These are phyloP conservation scores for Fusarium pilosicola DNA, from an alignment of 2,329 filamentous ascomycete species.

Conservation along the genomic window DNA sequence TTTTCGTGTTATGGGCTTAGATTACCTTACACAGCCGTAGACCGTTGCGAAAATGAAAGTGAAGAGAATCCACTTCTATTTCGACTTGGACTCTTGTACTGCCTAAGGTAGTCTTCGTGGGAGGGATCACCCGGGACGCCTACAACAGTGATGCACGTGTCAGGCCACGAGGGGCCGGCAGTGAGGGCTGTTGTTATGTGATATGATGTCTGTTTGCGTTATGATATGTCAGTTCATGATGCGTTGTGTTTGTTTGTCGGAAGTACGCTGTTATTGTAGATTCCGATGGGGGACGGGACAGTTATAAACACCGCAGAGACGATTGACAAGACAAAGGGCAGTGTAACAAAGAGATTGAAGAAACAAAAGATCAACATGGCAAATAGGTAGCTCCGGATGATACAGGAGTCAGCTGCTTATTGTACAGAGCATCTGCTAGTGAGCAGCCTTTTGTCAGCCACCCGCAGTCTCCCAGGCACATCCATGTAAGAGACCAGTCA, in stretches of 20 bases:
- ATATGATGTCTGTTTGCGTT: slow-evolving; percentile 3
- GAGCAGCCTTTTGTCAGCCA: slow-evolving; percentile 22
- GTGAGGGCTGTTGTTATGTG: slow-evolving; percentile 9
- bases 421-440: neutral
- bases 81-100: neutral
- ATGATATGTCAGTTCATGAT: neutral
- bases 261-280: neutral
- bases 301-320: neutral
- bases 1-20: slow-evolving; percentile 12
- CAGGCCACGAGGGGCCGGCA: slow-evolving; percentile 44
- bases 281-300: neutral
- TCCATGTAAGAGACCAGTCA: slow-evolving; percentile 16
- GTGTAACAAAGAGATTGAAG: slow-evolving; percentile 6
- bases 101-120: slow-evolving; percentile 3
- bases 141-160: slow-evolving; percentile 48
- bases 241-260: neutral
- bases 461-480: slow-evolving; percentile 32
- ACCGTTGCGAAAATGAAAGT: neutral
- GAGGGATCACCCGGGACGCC: slow-evolving; percentile 25
- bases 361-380: slow-evolving; percentile 5
- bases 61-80: neutral
- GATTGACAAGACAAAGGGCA: neutral
- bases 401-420: slow-evolving; percentile 25
- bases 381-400: neutral
- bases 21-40: slow-evolving; percentile 22